These are phyloP conservation scores for Odonthalia washingtoniensis DNA, from an alignment of 31 red algal species.

Conservation along the genomic window DNA sequence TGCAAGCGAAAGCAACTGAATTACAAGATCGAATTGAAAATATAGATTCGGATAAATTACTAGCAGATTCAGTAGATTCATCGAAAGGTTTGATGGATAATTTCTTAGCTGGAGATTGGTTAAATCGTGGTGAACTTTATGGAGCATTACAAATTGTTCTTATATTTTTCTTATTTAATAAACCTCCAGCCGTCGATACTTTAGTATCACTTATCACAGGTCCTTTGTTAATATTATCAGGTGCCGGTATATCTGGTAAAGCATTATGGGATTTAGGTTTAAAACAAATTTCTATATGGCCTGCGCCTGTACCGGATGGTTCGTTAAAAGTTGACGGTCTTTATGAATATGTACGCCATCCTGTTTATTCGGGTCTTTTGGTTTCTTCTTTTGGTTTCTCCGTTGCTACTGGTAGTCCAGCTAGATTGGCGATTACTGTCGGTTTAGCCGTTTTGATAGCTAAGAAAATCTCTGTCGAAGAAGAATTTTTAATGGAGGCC, in stretches of 20 bases:
- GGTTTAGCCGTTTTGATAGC: slow-evolving; percentile 82
- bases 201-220: slow-evolving; percentile 87
- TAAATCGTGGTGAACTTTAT: slow-evolving; percentile 96
- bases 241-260: slow-evolving; percentile 75
- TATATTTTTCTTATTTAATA: slow-evolving; percentile 72
- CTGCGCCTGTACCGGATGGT: slow-evolving; percentile 79
- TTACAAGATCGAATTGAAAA: slow-evolving; percentile 58
- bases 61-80: slow-evolving; percentile 54
- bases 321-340: slow-evolving; percentile 78
- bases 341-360: slow-evolving; percentile 94
- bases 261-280: slow-evolving; percentile 83
- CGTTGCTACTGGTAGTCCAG: slow-evolving; percentile 71
- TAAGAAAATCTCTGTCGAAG: slow-evolving; percentile 94
- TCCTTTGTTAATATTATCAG: slow-evolving; percentile 75
- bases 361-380: slow-evolving; percentile 91
- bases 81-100: slow-evolving; percentile 81
- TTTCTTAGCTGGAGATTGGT: slow-evolving; percentile 92
- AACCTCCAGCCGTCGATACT: slow-evolving; percentile 64
- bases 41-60: slow-evolving; percentile 64
- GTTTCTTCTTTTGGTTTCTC: slow-evolving; percentile 79
- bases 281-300: slow-evolving; percentile 93
- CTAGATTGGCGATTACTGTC: slow-evolving; percentile 78
- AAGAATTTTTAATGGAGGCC: slow-evolving; percentile 84
- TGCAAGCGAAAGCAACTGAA: slow-evolving; percentile 63
- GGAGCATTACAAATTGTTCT: slow-evolving; percentile 88